phyloP scores from a whole-genome alignment of 2,329 filamentous ascomycete species.

The Aspergillus awamori region DNA sequence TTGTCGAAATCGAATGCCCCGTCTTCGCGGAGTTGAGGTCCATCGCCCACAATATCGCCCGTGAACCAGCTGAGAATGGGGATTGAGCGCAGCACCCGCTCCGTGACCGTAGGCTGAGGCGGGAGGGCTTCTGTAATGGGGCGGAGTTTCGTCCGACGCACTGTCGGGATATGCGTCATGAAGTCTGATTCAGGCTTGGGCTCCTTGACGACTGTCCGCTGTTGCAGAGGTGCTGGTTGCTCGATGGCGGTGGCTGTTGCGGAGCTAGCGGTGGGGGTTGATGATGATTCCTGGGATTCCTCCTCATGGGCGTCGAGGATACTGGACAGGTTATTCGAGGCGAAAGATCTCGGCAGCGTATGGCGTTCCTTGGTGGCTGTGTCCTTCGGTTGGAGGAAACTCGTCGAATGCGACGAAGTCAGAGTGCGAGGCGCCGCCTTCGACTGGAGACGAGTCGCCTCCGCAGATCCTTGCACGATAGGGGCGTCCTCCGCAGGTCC shows the following conservation, averaged over 20 bases:
- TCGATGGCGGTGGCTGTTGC: conserved; percentile 41
- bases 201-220: conserved; percentile 31
- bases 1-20: conserved; percentile 68
- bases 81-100: conserved; percentile 66
- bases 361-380: conserved; percentile 31
- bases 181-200: conserved; percentile 47
- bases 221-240: conserved; percentile 28
- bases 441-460: conserved; percentile 28
- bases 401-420: conserved; percentile 39
- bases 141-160: conserved; percentile 65
- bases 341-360: conserved; percentile 46
- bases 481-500: conserved; percentile 67
- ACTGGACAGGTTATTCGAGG: conserved; percentile 40
- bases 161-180: conserved; percentile 65
- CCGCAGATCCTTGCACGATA: conserved; percentile 54
- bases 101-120: conserved; percentile 66
- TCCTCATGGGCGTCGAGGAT: conserved; percentile 36
- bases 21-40: conserved; percentile 49
- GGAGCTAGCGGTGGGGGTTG: conserved; percentile 47
- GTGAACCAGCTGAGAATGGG: conserved; percentile 74
- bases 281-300: conserved; percentile 29
- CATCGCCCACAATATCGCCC: conserved; percentile 53
- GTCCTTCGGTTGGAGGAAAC: conserved; percentile 36
- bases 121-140: conserved; percentile 71
- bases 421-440: conserved; percentile 39